These are phyloP conservation scores for Acanthamoeba triangularis DNA, from an alignment of 208 protist genomes.

Conservation along the genomic window DNA sequence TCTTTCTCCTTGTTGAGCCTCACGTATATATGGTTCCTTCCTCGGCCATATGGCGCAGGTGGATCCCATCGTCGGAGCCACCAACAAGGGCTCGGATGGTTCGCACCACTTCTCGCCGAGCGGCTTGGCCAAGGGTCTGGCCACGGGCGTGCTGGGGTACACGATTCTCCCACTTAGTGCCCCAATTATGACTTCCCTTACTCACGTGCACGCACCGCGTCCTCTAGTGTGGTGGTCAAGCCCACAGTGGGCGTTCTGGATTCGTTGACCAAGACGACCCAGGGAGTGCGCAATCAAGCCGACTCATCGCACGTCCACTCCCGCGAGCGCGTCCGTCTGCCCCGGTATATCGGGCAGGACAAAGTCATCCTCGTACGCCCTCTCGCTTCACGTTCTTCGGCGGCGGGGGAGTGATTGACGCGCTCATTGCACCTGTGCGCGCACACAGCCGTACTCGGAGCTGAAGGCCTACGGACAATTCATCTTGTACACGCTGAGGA, in stretches of 20 bases:
- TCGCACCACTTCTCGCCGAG: constrained; percentile 44
- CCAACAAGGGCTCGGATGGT: constrained; percentile 12
- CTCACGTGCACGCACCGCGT: background rate
- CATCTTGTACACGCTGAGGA: constrained; percentile 66
- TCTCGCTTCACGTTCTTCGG: background rate
- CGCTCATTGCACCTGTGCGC: background rate
- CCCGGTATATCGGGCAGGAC: constrained; percentile 70
- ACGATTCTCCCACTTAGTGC: background rate
- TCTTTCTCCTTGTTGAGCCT: no score
- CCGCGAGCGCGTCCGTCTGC: constrained; percentile 23
- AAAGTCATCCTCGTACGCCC: constrained; percentile 64
- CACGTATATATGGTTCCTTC: background rate
- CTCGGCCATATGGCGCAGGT: background rate
- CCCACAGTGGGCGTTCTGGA: constrained; percentile 90
- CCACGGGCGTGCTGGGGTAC: constrained; percentile 63
- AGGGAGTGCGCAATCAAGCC: constrained; percentile 83
- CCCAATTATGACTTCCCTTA: background rate
- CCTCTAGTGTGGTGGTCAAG: constrained; percentile 80
- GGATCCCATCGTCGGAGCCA: constrained; percentile 71
- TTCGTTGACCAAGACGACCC: constrained; percentile 80
- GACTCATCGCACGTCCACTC: constrained; percentile 56
- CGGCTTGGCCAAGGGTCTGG: constrained; percentile 67
- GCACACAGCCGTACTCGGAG: constrained; percentile 25
- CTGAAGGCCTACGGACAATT: constrained; percentile 42
- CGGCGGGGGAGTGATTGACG: no score